phyloP scores from a whole-genome alignment of 2,329 filamentous ascomycete species.

The Dactylonectria estremocensis region DNA sequence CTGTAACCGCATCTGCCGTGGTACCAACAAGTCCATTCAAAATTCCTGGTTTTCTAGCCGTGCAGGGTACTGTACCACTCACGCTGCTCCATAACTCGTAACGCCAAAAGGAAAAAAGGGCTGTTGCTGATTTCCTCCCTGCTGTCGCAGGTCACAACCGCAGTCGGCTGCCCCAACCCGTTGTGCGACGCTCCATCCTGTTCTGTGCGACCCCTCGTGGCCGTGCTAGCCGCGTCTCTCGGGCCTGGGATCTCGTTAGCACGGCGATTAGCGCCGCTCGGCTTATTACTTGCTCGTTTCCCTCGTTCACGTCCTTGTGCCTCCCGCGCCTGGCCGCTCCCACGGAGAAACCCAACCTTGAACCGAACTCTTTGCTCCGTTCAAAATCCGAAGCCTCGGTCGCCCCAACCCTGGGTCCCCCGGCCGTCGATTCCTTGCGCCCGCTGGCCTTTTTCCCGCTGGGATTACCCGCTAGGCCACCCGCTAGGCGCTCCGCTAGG shows the following conservation, averaged over 20 bases:
- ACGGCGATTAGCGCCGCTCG: slow-evolving; percentile 21
- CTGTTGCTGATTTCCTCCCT: slow-evolving; percentile 3
- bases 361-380: slow-evolving; percentile 6
- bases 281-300: not conserved
- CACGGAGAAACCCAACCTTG: not conserved
- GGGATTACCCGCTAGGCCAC: slow-evolving; percentile 28
- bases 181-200: slow-evolving; percentile 41
- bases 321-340: not conserved
- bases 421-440: slow-evolving; percentile 18
- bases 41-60: not conserved
- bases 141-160: slow-evolving; percentile 13
- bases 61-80: slow-evolving; percentile 1
- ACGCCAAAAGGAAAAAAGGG: not conserved
- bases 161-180: slow-evolving; percentile 24
- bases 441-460: slow-evolving; percentile 27
- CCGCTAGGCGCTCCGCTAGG: slow-evolving; percentile 36
- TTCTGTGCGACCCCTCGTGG: slow-evolving; percentile 37
- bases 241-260: slow-evolving; percentile 15
- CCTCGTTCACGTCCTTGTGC: not conserved
- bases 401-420: not conserved
- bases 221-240: slow-evolving; percentile 38
- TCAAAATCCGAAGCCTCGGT: slow-evolving; percentile 21
- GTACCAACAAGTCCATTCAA: not conserved
- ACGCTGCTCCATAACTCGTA: slow-evolving; percentile 5
- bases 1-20: slow-evolving; percentile 14